These are phyloP conservation scores for Pleurotus giganteus DNA, from an alignment of 768 basidiomycete species.

Conservation along the genomic window DNA sequence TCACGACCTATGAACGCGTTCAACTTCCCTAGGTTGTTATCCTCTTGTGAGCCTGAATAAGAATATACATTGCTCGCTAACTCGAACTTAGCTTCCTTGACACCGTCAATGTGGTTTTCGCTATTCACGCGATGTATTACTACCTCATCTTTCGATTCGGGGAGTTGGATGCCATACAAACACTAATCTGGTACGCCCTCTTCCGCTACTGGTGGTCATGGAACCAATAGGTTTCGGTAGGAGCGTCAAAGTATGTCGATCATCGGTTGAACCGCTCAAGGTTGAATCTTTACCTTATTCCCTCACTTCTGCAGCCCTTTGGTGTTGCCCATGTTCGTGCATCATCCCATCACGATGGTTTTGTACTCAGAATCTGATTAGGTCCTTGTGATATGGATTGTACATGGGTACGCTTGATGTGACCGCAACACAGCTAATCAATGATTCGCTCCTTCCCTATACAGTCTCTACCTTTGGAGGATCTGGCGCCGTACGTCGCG, in stretches of 20 bases:
- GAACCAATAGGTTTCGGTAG: background rate
- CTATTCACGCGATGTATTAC: conserved; percentile 7
- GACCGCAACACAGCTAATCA: background rate
- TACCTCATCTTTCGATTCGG: conserved; percentile 6
- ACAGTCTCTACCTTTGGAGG: conserved; percentile 4
- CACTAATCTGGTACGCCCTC: background rate
- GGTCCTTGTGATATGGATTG: conserved; percentile 8
- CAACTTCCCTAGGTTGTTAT: background rate
- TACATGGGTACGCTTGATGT: background rate
- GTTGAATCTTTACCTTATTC: background rate
- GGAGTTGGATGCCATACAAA: background rate
- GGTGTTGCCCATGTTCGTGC: conserved; percentile 5
- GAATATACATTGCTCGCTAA: background rate
- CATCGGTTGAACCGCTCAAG: no score
- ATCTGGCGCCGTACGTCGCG: conserved; percentile 3
- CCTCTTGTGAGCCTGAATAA: background rate
- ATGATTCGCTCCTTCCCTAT: background rate
- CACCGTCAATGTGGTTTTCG: conserved; percentile 1
- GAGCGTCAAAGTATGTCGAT: conserved; percentile 3
- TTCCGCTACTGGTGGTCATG: background rate
- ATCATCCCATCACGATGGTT: background rate
- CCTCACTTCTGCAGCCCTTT: background rate
- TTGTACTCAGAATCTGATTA: background rate
- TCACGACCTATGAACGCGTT: background rate
- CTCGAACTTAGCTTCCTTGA: background rate